Conservation (phyloP, 805 yeast genomes). For the Metschnikowia baotianmanensis region DNA sequence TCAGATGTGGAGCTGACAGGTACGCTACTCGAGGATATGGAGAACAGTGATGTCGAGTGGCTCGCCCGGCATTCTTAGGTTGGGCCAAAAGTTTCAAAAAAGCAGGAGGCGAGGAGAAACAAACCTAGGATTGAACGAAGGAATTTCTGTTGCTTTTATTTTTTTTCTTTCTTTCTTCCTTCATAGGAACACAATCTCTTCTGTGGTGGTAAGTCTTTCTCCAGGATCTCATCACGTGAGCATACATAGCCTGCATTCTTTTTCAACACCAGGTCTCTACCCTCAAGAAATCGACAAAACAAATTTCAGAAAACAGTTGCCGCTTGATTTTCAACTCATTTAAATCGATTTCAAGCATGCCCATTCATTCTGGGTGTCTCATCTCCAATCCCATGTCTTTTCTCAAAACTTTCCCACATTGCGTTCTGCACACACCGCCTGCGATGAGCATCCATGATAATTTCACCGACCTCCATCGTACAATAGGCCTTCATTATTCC, state of each 20-base stretch:
- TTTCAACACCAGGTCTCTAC: too few relatives aligned
- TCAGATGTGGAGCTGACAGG: conserved; percentile 34
- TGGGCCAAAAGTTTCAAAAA: neutral
- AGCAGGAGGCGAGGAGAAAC: neutral
- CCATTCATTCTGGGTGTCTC: neutral
- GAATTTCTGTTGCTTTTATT: too few relatives aligned
- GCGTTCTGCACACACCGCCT: conserved; percentile 10
- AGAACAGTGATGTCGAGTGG: conserved; percentile 13
- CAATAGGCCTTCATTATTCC: too few relatives aligned
- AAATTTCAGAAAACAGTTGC: too few relatives aligned
- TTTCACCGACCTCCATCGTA: conserved; percentile 1
- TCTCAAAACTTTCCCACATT: neutral
- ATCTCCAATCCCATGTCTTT: too few relatives aligned
- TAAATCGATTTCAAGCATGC: neutral
- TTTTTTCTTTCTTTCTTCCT: too few relatives aligned
- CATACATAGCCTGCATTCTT: too few relatives aligned
- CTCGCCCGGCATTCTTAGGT: conserved; percentile 8
- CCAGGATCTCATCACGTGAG: too few relatives aligned
- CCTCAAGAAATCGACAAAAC: too few relatives aligned
- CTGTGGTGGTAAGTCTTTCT: too few relatives aligned
- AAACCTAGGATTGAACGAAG: neutral
- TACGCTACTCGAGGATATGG: conserved; percentile 17
- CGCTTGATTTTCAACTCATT: too few relatives aligned
- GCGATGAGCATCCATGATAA: conserved; percentile 19
- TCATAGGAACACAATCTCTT: too few relatives aligned